Evolutionary conservation across 2,329 filamentous ascomycete genomes (phyloP).

Genomic region (Metarhizium sp.): DNA sequence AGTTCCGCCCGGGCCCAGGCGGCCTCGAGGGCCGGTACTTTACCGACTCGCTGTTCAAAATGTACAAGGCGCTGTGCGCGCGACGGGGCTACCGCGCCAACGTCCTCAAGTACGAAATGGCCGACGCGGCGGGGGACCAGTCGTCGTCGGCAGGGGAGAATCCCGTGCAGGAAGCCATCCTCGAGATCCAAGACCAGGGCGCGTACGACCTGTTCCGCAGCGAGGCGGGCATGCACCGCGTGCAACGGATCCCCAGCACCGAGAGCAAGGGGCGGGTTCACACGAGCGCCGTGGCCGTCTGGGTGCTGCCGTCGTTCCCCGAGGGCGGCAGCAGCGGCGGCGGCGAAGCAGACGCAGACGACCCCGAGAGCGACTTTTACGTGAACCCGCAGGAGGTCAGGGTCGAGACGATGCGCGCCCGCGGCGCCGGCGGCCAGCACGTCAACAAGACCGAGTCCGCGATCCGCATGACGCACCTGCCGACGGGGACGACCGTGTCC

Average conservation of each 20-base stretch:
- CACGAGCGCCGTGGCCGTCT: constrained; percentile 84
- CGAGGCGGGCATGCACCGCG: constrained; percentile 90
- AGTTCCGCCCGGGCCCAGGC: constrained; percentile 85
- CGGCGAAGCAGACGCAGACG: constrained; percentile 54
- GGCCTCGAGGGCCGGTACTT: constrained; percentile 89
- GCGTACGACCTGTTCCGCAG: constrained; percentile 75
- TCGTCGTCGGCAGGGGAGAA: constrained; percentile 49
- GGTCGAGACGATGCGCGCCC: constrained; percentile 81
- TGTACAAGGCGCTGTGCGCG: constrained; percentile 78
- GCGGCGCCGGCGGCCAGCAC: constrained; percentile 91
- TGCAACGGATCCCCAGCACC: constrained; percentile 86
- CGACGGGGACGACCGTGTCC: constrained; percentile 75
- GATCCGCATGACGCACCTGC: constrained; percentile 82
- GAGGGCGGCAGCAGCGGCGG: constrained; percentile 34
- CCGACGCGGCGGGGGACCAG: constrained; percentile 52
- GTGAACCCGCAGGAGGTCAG: constrained; percentile 75
- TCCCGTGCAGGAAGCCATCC: constrained; percentile 75
- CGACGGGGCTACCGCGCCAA: constrained; percentile 56
- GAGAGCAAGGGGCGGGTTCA: constrained; percentile 88
- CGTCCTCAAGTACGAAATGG: constrained; percentile 71
- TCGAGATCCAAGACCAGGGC: constrained; percentile 69
- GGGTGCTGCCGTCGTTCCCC: constrained; percentile 81
- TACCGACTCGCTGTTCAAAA: constrained; percentile 74
- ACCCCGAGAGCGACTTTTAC: constrained; percentile 88
- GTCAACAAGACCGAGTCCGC: constrained; percentile 98